Percentiles rank a stretch among this genome's conserved stretches.
Evolutionary conservation across 352 stramenopile genomes (phyloP).

Genomic region (Globisporangium canariense): DNA sequence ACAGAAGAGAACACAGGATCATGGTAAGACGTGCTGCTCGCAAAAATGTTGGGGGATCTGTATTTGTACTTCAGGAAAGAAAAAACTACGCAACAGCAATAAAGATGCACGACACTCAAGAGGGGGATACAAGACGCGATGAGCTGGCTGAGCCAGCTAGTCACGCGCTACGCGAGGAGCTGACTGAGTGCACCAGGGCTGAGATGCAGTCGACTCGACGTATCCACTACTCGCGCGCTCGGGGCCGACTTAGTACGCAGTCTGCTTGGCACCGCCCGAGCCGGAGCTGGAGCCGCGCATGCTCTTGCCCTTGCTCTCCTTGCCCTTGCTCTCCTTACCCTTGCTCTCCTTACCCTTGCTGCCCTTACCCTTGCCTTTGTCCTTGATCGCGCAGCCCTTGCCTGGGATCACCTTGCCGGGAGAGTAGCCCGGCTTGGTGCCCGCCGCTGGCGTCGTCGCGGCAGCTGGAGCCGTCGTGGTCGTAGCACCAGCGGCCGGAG

Average conservation of each 20-base stretch:
- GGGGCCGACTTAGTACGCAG: not conserved
- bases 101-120: not conserved
- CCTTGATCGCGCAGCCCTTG: not conserved
- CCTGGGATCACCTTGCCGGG: not conserved
- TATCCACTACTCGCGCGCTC: not conserved
- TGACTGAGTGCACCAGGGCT: not conserved
- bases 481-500: conserved; percentile 40
- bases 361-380: not conserved
- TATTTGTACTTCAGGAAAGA: too few species aligned
- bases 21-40: not conserved
- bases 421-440: not conserved
- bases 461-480: not conserved
- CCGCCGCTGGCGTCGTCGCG: not conserved
- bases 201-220: not conserved
- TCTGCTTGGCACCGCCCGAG: not conserved
- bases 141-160: not conserved
- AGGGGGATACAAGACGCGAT: not conserved
- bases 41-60: not conserved
- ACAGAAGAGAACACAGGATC: not conserved
- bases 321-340: too few species aligned
- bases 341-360: too few species aligned
- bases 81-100: too few species aligned
- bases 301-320: not conserved
- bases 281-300: not conserved
- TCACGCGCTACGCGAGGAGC: not conserved